Evolutionary conservation across 2,329 filamentous ascomycete genomes (phyloP), one percentile per base, ranked within the genome.

Genomic region (Cordyceps pruinosa): DNA sequence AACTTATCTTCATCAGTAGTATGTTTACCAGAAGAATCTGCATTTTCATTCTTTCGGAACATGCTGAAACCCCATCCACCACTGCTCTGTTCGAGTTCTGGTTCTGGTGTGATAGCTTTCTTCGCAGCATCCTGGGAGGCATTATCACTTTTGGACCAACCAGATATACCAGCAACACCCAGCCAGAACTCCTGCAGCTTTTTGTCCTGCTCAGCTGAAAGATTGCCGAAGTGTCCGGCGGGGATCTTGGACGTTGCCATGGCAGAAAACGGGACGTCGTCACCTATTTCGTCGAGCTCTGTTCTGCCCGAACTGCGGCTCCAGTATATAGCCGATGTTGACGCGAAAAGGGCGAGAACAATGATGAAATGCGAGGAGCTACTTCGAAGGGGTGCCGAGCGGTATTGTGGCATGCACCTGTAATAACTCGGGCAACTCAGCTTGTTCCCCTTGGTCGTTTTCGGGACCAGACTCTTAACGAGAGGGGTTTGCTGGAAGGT

Each of bases 181-280:
- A 80, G 73, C 94, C 94, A 99, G 63, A 97, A 81, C 71, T 95
- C 88, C 66, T 87, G 88, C 58, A 99, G 77, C 75, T 95, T 97
- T 61, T 83, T 82, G 66, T 96, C 90, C 74, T 99, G 86, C 61
- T 97, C 92, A 3, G 84, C 72, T n/a, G 92, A 97, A 58, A 99
- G 79, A 64, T 89, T 96, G 59, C 90, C 91, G 56, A 90, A 83
- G 60, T 91, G 85, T 54, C 94, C 94, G 37, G 87, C 82, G 45
- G 80, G 80, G 23, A 68, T 60, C 64, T 78, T 71, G 30, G 66
- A 65, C 25, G 66, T 46, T 42, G 75, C 65, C 77, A 79, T 79
- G 32, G 41, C 61, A 59, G 19, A 39, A 34, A 15, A 23, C 13
- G 23, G 19, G n/a, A 9, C 7, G 17, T 19, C 28, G 37, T 32